phyloP scores from a whole-genome alignment of 2,329 filamentous ascomycete genomes.

The Fusarium acutatum region DNA sequence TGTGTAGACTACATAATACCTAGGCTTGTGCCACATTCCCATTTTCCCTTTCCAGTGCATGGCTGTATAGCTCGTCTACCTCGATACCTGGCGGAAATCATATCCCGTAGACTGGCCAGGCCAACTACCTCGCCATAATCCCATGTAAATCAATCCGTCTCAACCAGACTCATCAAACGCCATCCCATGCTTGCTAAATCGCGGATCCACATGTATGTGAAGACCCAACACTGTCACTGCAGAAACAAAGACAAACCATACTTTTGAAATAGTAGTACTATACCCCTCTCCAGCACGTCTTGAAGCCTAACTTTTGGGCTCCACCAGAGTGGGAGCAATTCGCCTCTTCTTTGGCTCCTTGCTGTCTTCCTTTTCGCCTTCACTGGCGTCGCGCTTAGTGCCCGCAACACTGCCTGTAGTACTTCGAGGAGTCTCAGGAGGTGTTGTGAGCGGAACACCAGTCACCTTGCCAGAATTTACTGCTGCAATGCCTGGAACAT shows the following conservation, averaged over 20 bases:
- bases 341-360: conserved; percentile 73
- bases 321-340: conserved; percentile 72
- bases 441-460: conserved; percentile 81
- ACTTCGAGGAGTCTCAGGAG: conserved; percentile 82
- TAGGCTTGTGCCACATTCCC: conserved; percentile 8
- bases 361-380: conserved; percentile 62
- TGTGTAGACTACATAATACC: conserved; percentile 27
- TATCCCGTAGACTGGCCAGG: conserved; percentile 3
- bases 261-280: conserved; percentile 19
- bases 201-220: conserved; percentile 19
- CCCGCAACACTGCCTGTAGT: conserved; percentile 48
- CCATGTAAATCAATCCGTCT: conserved; percentile 10
- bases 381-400: conserved; percentile 65
- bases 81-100: conserved; percentile 2
- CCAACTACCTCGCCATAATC: not conserved
- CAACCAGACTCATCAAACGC: conserved; percentile 41
- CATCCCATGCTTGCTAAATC: conserved; percentile 42
- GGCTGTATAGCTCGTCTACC: conserved; percentile 26
- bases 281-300: not conserved
- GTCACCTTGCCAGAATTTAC: conserved; percentile 71
- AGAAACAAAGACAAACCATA: conserved; percentile 19
- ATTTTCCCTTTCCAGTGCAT: conserved; percentile 7
- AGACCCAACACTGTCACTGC: conserved; percentile 3
- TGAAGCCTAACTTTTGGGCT: conserved; percentile 35
- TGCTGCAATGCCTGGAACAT: conserved; percentile 79